A percentile compares a stretch with the other conserved stretches of the same genome.
These are phyloP conservation scores for Xylaria bambusicola DNA, from an alignment of 495 filamentous ascomycete genomes.

Conservation along the genomic window DNA sequence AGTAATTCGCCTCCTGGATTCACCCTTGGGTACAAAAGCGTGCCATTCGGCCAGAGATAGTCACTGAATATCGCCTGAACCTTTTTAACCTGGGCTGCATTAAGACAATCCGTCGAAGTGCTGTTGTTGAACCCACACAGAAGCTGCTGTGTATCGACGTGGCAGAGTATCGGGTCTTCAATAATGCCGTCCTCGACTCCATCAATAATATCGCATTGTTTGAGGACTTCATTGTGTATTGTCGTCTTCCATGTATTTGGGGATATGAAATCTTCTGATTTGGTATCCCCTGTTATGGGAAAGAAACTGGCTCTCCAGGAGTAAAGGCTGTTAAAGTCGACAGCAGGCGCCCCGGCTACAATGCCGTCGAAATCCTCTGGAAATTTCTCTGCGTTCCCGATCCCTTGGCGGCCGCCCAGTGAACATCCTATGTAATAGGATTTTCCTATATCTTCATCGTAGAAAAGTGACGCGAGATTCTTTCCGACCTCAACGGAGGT, in stretches of 20 bases:
- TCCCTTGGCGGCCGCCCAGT: slow-evolving; percentile 48
- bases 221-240: slow-evolving; percentile 54
- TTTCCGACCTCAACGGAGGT: slow-evolving; percentile 51
- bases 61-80: slow-evolving; percentile 52
- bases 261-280: slow-evolving; percentile 30
- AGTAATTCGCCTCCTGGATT: slow-evolving; percentile 36
- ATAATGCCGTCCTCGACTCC: slow-evolving; percentile 59
- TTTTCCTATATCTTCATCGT: slow-evolving; percentile 32
- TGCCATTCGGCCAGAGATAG: slow-evolving; percentile 49
- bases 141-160: slow-evolving; percentile 47
- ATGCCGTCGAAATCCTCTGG: slow-evolving; percentile 59
- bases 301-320: slow-evolving; percentile 60
- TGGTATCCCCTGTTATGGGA: slow-evolving; percentile 42
- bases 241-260: slow-evolving; percentile 44
- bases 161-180: slow-evolving; percentile 56
- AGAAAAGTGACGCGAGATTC: slow-evolving; percentile 36
- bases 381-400: slow-evolving; percentile 39
- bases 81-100: slow-evolving; percentile 48
- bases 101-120: slow-evolving; percentile 47
- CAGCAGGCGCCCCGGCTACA: slow-evolving; percentile 51
- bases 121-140: slow-evolving; percentile 39
- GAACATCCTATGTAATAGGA: slow-evolving; percentile 50
- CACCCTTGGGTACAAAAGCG: slow-evolving; percentile 53
- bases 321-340: slow-evolving; percentile 51
- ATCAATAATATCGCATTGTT: slow-evolving; percentile 59